Percentiles rank a stretch among this genome's conserved stretches.
Conservation (phyloP, 176 grass and related monocot species). For the Zea mays region Zm-B73-REFERENCE-NAM-5.0 NC_050102.1:132199501-132200000, state of each 20-base stretch:
- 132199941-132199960: not conserved
- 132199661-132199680: constrained; percentile 34
- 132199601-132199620: constrained; percentile 5
- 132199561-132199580: constrained; percentile 37
- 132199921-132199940: constrained; percentile 24
- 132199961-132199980: not conserved
- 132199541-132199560: constrained; percentile 66
- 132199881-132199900: constrained; percentile 9
- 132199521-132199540: constrained; percentile 66
- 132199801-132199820: constrained; percentile 40
- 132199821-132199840: constrained; percentile 41
- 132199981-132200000: no score
- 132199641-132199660: constrained; percentile 68
- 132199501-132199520: constrained; percentile 60
- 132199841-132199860: not conserved
- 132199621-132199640: constrained; percentile 47
- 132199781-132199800: constrained; percentile 41
- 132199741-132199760: constrained; percentile 34
- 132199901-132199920: constrained; percentile 22
- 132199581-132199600: constrained; percentile 45
- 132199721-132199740: not conserved
- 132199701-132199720: not conserved
- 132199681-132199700: not conserved
- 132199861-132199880: constrained; percentile 35
- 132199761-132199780: constrained; percentile 29